phyloP scores from a whole-genome alignment of 2,329 filamentous ascomycete species.

The Epichloe typhina region DNA sequence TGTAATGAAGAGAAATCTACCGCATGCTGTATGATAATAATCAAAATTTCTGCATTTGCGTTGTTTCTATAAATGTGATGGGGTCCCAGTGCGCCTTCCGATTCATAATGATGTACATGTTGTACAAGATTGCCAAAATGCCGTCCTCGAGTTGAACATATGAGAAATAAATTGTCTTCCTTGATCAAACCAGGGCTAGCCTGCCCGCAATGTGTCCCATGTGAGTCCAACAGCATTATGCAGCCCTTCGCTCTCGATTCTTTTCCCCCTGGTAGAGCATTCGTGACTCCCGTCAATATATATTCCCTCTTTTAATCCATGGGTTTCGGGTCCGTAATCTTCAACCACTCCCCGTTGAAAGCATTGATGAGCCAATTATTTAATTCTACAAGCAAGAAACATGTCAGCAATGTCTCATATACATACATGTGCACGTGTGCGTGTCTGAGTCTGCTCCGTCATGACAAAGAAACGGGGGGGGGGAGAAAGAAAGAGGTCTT shows the following conservation, averaged over 20 bases:
- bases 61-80: neutral
- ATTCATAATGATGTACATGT: neutral
- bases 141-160: neutral
- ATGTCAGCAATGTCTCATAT: too few species aligned
- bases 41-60: constrained; percentile 1
- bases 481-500: constrained; percentile 1
- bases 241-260: too few species aligned
- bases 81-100: neutral
- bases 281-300: too few species aligned
- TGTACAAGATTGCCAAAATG: neutral
- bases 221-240: neutral
- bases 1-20: neutral
- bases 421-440: too few species aligned
- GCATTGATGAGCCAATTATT: constrained; percentile 91
- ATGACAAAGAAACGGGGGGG: neutral
- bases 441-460: too few species aligned
- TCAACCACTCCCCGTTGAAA: constrained; percentile 92
- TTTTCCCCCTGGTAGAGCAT: too few species aligned
- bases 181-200: too few species aligned
- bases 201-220: neutral
- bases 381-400: constrained; percentile 39
- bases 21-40: constrained; percentile 10
- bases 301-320: constrained; percentile 12
- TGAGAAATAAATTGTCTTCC: neutral
- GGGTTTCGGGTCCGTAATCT: constrained; percentile 37